Evolutionary conservation across 441 rosid species (phyloP).

Genomic region (Aquilaria agallochum): DNA sequence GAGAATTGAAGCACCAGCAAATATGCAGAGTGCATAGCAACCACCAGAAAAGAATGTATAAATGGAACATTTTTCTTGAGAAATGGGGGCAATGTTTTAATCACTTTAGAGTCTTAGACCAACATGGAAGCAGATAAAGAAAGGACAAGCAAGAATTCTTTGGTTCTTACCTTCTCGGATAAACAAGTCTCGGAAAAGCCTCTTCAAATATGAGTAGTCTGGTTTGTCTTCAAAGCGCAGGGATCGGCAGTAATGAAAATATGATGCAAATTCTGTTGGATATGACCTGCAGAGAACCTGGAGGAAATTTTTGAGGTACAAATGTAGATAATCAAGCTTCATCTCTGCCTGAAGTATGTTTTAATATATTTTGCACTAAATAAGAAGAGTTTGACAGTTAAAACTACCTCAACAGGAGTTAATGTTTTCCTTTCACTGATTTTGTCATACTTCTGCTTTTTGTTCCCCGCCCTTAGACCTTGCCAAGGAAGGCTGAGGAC

Average conservation of each 20-base stretch:
- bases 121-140: too few species aligned
- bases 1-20: too few species aligned
- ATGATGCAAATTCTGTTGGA: slow-evolving; percentile 69
- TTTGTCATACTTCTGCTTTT: slow-evolving; percentile 74
- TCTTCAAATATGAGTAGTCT: slow-evolving; percentile 82
- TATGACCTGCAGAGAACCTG: slow-evolving; percentile 79
- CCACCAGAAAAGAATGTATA: too few species aligned
- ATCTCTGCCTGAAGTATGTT: too few species aligned
- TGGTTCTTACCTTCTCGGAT: slow-evolving; percentile 59
- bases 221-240: slow-evolving; percentile 86
- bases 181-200: slow-evolving; percentile 83
- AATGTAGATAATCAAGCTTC: too few species aligned
- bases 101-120: too few species aligned
- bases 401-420: slow-evolving; percentile 62
- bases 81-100: too few species aligned
- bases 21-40: too few species aligned
- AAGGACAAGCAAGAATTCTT: background rate
- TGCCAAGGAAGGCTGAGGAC: slow-evolving; percentile 74
- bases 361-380: background rate
- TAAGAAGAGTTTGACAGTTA: background rate
- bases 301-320: background rate
- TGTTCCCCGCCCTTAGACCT: slow-evolving; percentile 69
- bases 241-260: slow-evolving; percentile 80
- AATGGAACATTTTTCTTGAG: too few species aligned
- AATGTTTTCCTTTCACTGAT: slow-evolving; percentile 72